Percentiles rank a stretch among this genome's conserved stretches.
Conservation (phyloP, 2,329 filamentous ascomycete species). For the Phaeosphaeria sp. region DNA sequence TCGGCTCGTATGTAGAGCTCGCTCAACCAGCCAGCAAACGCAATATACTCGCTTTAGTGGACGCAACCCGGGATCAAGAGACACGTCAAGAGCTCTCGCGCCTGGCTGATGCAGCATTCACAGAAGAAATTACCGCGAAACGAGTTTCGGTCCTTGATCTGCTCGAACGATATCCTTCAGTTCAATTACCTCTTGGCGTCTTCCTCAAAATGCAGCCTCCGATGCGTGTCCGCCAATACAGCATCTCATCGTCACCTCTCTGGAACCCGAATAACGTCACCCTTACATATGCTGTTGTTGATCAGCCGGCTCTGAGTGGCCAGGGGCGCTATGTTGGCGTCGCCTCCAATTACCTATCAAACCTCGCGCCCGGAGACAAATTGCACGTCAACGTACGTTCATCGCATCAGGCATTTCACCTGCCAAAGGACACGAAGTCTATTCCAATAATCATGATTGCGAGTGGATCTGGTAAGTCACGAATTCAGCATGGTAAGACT, state of each 20-base stretch:
- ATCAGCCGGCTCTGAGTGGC: slow-evolving; percentile 58
- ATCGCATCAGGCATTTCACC: slow-evolving; percentile 52
- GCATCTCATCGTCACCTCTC: slow-evolving; percentile 77
- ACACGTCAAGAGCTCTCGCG: slow-evolving; percentile 58
- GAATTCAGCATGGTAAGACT: neutral
- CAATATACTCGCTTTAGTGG: slow-evolving; percentile 58
- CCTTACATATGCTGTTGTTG: slow-evolving; percentile 72
- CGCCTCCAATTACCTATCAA: slow-evolving; percentile 52
- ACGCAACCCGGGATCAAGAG: slow-evolving; percentile 57
- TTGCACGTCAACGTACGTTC: slow-evolving; percentile 52
- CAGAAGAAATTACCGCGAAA: slow-evolving; percentile 55
- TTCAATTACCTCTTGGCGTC: slow-evolving; percentile 68
- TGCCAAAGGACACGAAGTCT: slow-evolving; percentile 51
- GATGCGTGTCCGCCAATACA: slow-evolving; percentile 81
- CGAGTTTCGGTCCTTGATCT: slow-evolving; percentile 72
- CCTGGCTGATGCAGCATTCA: slow-evolving; percentile 53
- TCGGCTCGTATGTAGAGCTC: slow-evolving; percentile 76
- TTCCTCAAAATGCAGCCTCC: slow-evolving; percentile 77
- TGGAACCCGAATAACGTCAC: slow-evolving; percentile 64
- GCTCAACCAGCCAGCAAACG: slow-evolving; percentile 75
- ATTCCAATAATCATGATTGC: slow-evolving; percentile 52
- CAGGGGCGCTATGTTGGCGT: slow-evolving; percentile 55
- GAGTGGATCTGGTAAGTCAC: slow-evolving; percentile 45
- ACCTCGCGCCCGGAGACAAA: slow-evolving; percentile 49
- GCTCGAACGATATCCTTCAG: slow-evolving; percentile 65